A percentile compares a stretch with the other conserved stretches of the same genome.
Evolutionary conservation across 495 filamentous ascomycete genomes (phyloP).

Genomic region (Podospora bellae-mahoneyi): DNA sequence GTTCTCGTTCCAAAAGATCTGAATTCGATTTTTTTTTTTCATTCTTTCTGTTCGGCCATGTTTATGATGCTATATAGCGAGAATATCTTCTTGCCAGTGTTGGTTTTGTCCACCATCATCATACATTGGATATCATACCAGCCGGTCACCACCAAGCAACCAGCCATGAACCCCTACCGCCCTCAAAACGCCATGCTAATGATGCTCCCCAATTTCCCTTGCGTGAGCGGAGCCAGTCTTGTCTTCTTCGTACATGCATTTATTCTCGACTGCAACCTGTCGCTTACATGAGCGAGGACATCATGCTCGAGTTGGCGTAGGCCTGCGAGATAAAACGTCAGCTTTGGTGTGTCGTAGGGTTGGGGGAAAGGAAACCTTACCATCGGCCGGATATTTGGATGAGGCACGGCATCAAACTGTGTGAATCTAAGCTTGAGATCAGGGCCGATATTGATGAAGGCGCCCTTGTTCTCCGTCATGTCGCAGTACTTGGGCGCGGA

Average conservation of each 20-base stretch:
- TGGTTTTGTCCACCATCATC: neutral
- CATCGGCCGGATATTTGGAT: slow-evolving; percentile 94
- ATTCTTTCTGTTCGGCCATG: neutral
- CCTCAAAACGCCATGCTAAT: neutral
- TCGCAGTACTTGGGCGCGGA: slow-evolving; percentile 98
- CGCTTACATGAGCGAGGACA: slow-evolving; percentile 54
- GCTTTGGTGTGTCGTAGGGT: neutral
- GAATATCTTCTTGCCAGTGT: neutral
- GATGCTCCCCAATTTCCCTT: neutral
- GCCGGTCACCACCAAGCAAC: neutral
- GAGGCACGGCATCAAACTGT: slow-evolving; percentile 93
- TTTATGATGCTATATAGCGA: neutral
- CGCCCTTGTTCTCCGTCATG: slow-evolving; percentile 94
- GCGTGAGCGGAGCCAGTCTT: slow-evolving; percentile 2
- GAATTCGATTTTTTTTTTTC: neutral
- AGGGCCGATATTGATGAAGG: slow-evolving; percentile 94
- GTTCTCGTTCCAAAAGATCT: neutral
- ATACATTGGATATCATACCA: neutral
- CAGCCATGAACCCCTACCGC: too few species aligned
- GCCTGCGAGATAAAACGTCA: slow-evolving; percentile 47
- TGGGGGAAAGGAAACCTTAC: slow-evolving; percentile 43
- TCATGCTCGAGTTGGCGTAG: slow-evolving; percentile 75
- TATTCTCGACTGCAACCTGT: slow-evolving; percentile 1
- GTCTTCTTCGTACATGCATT: neutral
- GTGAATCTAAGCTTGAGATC: slow-evolving; percentile 88